Conservation (phyloP, 2,329 filamentous ascomycete genomes). For the Cordyceps sp. region DNA sequence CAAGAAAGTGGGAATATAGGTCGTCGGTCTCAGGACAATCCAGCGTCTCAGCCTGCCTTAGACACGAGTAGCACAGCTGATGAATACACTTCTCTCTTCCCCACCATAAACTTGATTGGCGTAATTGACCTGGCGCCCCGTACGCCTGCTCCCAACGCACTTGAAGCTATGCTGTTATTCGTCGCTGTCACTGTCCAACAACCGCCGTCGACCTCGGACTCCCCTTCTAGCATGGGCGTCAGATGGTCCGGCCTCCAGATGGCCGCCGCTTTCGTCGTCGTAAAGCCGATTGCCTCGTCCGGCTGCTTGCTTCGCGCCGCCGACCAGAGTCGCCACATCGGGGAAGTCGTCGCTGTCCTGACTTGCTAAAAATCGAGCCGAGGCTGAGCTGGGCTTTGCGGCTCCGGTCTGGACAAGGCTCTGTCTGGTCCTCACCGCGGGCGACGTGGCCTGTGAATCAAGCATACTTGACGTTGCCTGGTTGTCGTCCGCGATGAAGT, state of each 20-base stretch:
- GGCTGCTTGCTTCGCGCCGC: conserved; percentile 1
- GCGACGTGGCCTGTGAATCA: conserved; percentile 13
- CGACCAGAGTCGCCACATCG: conserved; percentile 14
- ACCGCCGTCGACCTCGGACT: conserved; percentile 10
- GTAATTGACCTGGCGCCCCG: no score
- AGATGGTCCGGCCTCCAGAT: not conserved
- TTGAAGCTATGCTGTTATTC: conserved; percentile 2
- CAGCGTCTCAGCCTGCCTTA: no score
- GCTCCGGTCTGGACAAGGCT: conserved; percentile 4
- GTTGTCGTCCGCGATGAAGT: conserved; percentile 41
- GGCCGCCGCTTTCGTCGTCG: conserved; percentile 4
- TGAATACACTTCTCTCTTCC: conserved; percentile 1
- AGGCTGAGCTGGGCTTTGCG: conserved; percentile 19
- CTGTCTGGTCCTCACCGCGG: conserved; percentile 7
- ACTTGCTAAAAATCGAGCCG: conserved; percentile 19
- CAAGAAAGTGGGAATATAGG: no score
- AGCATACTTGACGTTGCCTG: conserved; percentile 18
- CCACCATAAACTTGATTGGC: no score
- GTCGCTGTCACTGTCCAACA: conserved; percentile 16
- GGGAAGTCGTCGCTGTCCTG: conserved; percentile 24
- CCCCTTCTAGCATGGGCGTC: conserved; percentile 6
- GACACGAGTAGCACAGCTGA: conserved; percentile 6
- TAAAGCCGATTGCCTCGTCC: conserved; percentile 1
- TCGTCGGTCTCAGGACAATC: no score
- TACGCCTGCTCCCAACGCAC: no score